Evolutionary conservation across 371 early-diverging fungal species (phyloP).

Genomic region (Mucor racemosus): DNA sequence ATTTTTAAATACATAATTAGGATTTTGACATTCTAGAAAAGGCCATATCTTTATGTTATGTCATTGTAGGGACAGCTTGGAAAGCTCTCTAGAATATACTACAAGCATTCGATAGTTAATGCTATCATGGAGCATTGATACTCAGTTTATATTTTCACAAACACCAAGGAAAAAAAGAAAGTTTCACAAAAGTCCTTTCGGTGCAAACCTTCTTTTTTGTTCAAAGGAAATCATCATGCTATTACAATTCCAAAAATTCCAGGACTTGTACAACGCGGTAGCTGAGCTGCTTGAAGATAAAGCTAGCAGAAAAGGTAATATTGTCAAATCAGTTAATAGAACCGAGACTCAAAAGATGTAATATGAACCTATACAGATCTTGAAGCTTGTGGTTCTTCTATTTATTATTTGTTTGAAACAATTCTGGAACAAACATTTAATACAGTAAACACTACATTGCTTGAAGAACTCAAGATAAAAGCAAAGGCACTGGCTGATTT

Average conservation of each 20-base stretch:
- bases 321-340: neutral
- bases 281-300: conserved; percentile 12
- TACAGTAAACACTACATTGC: neutral
- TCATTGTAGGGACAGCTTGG: too few species aligned
- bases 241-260: conserved; percentile 8
- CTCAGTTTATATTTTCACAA: too few species aligned
- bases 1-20: too few species aligned
- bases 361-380: conserved; percentile 4
- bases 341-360: neutral
- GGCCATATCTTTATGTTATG: too few species aligned
- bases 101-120: too few species aligned
- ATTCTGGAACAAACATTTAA: neutral
- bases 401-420: conserved; percentile 18
- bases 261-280: conserved; percentile 22
- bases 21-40: too few species aligned
- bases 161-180: neutral
- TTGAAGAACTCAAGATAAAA: neutral
- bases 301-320: conserved; percentile 15
- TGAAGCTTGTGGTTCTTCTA: conserved; percentile 17
- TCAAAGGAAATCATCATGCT: conserved; percentile 29
- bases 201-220: conserved; percentile 54
- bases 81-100: too few species aligned
- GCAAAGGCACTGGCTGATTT: conserved; percentile 37
- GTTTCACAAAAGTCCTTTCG: too few species aligned
- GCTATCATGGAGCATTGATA: too few species aligned